phyloP scores from a whole-genome alignment of 495 filamentous ascomycete species.

The Trichoderma virens region DNA sequence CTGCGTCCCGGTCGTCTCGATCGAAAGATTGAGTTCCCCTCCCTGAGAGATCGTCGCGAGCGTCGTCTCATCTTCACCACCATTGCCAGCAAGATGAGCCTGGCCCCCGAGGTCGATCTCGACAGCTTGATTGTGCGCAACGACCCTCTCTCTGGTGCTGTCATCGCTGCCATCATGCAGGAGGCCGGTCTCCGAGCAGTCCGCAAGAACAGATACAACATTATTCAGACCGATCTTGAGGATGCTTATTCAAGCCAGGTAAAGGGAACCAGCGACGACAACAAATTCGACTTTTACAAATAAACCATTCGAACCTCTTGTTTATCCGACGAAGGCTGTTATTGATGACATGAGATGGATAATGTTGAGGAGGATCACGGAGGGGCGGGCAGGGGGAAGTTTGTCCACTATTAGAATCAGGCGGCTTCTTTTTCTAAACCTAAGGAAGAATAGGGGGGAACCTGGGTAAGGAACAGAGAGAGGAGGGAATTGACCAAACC shows the following conservation, averaged over 20 bases:
- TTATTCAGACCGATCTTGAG: constrained; percentile 92
- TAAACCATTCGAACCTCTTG: constrained; percentile 16
- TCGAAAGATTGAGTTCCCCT: constrained; percentile 97
- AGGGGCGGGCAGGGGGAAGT: neutral
- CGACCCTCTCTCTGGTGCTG: constrained; percentile 86
- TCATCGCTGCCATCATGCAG: constrained; percentile 99
- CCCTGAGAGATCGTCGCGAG: constrained; percentile 82
- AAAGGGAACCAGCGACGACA: constrained; percentile 74
- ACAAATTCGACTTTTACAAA: constrained; percentile 69
- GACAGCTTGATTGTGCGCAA: constrained; percentile 94
- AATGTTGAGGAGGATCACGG: neutral
- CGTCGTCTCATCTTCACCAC: constrained; percentile 92
- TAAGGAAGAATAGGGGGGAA: neutral
- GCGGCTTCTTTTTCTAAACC: neutral
- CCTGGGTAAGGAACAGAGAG: neutral
- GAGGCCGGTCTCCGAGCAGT: constrained; percentile 93
- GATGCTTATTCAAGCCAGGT: constrained; percentile 95
- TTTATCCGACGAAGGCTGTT: neutral
- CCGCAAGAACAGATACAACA: constrained; percentile 97
- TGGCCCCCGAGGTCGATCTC: constrained; percentile 91
- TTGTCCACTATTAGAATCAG: neutral
- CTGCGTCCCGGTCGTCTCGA: constrained; percentile 92
- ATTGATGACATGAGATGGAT: neutral
- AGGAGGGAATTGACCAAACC: neutral
- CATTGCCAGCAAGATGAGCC: constrained; percentile 92